Conservation (phyloP, 306 rosid species). For the Alnus glutinosa region DNA sequence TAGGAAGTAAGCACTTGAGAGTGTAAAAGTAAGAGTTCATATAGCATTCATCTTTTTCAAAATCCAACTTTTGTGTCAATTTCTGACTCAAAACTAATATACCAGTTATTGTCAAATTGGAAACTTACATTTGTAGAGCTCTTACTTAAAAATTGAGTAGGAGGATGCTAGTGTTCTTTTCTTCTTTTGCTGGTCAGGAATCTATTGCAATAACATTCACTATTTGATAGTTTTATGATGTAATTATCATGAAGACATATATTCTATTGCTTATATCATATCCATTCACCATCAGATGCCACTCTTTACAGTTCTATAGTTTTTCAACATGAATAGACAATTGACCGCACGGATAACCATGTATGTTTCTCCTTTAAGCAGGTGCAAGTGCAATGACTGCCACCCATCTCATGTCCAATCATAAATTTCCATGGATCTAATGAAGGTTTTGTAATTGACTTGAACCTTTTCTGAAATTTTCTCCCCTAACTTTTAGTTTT, state of each 20-base stretch:
- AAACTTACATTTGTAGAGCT: background rate
- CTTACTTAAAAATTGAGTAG: background rate
- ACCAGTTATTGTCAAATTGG: too few relatives aligned
- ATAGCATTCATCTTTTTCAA: too few relatives aligned
- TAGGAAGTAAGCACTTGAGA: too few relatives aligned
- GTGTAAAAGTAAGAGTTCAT: too few relatives aligned
- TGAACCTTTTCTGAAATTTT: background rate
- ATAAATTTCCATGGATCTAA: background rate
- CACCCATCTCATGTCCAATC: background rate
- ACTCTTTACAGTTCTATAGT: background rate
- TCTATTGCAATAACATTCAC: background rate
- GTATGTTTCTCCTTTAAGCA: slow-evolving; percentile 1
- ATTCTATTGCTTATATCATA: background rate
- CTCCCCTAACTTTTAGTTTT: background rate
- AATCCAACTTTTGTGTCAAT: too few relatives aligned
- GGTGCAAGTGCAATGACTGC: background rate
- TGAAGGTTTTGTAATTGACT: background rate
- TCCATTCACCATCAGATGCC: background rate
- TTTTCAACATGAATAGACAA: too few relatives aligned
- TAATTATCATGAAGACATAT: background rate
- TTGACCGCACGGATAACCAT: background rate
- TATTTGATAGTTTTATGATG: background rate
- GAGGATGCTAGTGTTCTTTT: background rate
- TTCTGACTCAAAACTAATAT: too few relatives aligned
- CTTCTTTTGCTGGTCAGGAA: background rate